Evolutionary conservation across 805 yeast species (phyloP).

Genomic region (Wickerhamiella allomyrinae): DNA sequence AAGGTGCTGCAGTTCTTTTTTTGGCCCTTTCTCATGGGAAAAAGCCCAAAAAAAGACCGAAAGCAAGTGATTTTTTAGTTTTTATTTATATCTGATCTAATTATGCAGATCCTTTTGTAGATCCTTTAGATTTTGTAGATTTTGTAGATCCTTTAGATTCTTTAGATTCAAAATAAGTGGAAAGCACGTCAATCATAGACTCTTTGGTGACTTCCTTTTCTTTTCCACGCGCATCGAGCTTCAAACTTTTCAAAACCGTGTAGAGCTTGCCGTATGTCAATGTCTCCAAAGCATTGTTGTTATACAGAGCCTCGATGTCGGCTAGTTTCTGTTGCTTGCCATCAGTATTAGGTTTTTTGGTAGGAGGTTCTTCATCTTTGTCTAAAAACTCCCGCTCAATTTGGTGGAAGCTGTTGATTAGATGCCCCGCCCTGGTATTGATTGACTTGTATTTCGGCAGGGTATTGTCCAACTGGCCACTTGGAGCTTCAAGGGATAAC

Average conservation of each 20-base stretch:
- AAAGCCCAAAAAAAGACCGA: too few relatives aligned
- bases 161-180: too few relatives aligned
- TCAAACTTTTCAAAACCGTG: not conserved
- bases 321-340: not conserved
- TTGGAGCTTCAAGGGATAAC: slow-evolving; percentile 39
- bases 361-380: not conserved
- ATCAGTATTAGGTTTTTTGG: not conserved
- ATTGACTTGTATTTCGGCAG: slow-evolving; percentile 19
- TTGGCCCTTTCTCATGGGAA: too few relatives aligned
- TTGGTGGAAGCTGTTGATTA: not conserved
- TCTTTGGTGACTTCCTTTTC: too few relatives aligned
- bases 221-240: too few relatives aligned
- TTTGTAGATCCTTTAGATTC: too few relatives aligned
- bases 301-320: not conserved
- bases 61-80: too few relatives aligned
- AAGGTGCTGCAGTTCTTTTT: too few relatives aligned
- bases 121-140: too few relatives aligned
- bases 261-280: not conserved
- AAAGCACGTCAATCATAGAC: too few relatives aligned
- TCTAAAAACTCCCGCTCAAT: not conserved
- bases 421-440: slow-evolving; percentile 15
- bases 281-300: not conserved
- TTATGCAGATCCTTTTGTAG: too few relatives aligned
- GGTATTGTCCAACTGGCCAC: slow-evolving; percentile 15
- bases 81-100: too few relatives aligned